Percentiles rank a stretch among this genome's conserved stretches.
Evolutionary conservation across 352 stramenopile genomes (phyloP).

Genomic region (Pythium sp.): DNA sequence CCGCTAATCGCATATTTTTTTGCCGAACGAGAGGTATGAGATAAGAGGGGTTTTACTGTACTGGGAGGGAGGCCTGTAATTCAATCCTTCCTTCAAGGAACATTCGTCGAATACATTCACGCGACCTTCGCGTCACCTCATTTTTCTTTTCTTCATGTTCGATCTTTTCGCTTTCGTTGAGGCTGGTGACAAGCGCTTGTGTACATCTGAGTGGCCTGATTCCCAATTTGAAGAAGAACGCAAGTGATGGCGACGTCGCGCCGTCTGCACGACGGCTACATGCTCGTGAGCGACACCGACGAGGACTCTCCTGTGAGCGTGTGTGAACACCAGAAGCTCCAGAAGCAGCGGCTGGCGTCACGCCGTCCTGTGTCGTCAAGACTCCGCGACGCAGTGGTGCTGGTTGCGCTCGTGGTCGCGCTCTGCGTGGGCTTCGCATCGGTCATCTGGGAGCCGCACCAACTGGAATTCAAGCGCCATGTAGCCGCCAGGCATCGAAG

Average conservation of each 20-base stretch:
- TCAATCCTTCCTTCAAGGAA: no score
- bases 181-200: background rate
- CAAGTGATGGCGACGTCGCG: background rate
- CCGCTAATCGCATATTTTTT: no score
- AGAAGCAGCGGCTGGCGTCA: background rate
- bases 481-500: background rate
- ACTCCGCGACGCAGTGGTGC: conserved; percentile 5
- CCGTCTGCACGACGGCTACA: background rate
- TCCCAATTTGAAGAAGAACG: background rate
- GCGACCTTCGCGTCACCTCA: background rate
- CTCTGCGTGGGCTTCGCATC: conserved; percentile 7
- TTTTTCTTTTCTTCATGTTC: background rate
- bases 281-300: conserved; percentile 1
- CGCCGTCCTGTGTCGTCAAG: background rate
- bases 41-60: no score
- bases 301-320: background rate
- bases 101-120: background rate
- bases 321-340: background rate
- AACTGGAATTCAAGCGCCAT: conserved; percentile 1
- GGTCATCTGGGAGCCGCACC: background rate
- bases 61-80: no score
- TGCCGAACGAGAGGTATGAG: no score
- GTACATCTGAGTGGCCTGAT: background rate
- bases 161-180: background rate
- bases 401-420: conserved; percentile 4